These are phyloP conservation scores for Aspergillus eucalypticola DNA, from an alignment of 2,329 filamentous ascomycete genomes.

Conservation along the genomic window DNA sequence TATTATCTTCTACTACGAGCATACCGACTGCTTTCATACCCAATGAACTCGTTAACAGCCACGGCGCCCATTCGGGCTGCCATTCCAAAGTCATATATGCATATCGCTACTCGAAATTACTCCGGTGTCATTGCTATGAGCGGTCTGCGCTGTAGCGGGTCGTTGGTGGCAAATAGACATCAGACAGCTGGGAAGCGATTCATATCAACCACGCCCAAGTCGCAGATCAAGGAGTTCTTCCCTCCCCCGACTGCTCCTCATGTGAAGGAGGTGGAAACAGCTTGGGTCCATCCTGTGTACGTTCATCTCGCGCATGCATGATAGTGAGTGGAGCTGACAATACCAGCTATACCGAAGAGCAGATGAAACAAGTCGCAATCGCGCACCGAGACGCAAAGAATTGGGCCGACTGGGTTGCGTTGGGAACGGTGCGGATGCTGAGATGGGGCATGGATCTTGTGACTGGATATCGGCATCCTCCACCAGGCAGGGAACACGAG, in stretches of 20 bases:
- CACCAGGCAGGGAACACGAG: constrained; percentile 41
- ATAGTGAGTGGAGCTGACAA: constrained; percentile 16
- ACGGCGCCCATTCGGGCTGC: constrained; percentile 31
- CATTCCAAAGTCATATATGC: constrained; percentile 29
- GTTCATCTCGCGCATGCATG: constrained; percentile 9
- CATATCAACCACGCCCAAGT: constrained; percentile 42
- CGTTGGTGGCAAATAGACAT: constrained; percentile 19
- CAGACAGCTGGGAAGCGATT: constrained; percentile 27
- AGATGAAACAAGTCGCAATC: constrained; percentile 73
- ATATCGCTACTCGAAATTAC: constrained; percentile 27
- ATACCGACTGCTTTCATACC: neutral
- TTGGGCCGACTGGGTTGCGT: constrained; percentile 75
- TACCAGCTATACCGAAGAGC: constrained; percentile 66
- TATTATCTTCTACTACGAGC: neutral
- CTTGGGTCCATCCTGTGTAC: constrained; percentile 67
- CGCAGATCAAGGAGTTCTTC: constrained; percentile 56
- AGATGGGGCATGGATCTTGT: constrained; percentile 79
- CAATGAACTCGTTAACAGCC: constrained; percentile 33
- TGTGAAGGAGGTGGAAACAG: constrained; percentile 63
- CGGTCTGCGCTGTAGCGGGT: constrained; percentile 25
- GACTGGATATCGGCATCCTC: constrained; percentile 77
- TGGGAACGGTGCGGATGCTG: constrained; percentile 72
- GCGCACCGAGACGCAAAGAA: constrained; percentile 74
- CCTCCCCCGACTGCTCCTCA: constrained; percentile 58
- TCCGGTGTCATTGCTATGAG: constrained; percentile 25